A percentile compares a stretch with the other conserved stretches of the same genome.
These are phyloP conservation scores for Rachicladosporium sp. DNA, from an alignment of 2,329 filamentous ascomycete genomes.

Conservation along the genomic window DNA sequence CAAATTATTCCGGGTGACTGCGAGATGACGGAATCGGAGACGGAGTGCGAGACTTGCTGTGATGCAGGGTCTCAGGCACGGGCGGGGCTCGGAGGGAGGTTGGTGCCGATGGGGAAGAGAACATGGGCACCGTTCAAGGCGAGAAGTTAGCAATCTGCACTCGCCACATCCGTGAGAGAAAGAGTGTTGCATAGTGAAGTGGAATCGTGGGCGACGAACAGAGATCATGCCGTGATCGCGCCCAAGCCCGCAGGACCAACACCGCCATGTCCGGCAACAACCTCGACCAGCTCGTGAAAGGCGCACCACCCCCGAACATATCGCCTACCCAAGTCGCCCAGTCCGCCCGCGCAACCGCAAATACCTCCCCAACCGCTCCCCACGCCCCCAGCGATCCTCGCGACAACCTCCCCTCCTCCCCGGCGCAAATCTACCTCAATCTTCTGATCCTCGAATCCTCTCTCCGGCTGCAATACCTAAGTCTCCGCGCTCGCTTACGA, in stretches of 20 bases:
- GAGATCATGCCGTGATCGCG: no score
- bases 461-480: conserved; percentile 82
- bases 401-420: conserved; percentile 72
- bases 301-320: conserved; percentile 57
- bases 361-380: conserved; percentile 23
- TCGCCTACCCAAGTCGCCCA: conserved; percentile 29
- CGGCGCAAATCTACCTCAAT: conserved; percentile 95
- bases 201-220: no score
- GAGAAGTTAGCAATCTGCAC: no score
- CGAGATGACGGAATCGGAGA: no score
- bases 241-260: background rate
- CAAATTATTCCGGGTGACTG: no score
- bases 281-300: conserved; percentile 52
- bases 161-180: no score
- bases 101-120: no score
- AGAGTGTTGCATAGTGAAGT: no score
- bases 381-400: conserved; percentile 50
- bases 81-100: no score
- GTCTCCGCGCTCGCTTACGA: conserved; percentile 72
- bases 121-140: no score
- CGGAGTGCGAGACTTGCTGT: no score
- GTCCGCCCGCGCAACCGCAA: conserved; percentile 19
- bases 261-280: conserved; percentile 8
- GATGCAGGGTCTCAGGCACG: no score
- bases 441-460: conserved; percentile 93